Base-by-base conservation (phyloP, 148 eudicot species). In the Salicornia ramosissima region DNA sequence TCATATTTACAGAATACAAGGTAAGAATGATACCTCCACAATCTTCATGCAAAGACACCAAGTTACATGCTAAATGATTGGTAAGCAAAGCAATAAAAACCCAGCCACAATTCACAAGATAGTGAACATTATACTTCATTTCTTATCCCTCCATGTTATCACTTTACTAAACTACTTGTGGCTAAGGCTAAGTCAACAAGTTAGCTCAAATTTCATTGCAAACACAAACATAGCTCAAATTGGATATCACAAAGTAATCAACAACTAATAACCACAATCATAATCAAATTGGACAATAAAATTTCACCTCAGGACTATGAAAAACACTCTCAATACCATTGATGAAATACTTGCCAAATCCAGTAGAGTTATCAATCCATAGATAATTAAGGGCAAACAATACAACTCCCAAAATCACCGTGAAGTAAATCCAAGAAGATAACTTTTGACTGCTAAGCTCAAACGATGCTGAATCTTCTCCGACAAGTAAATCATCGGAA, bases 361-460 rank as follows among this genome's bases (percentile, higher is more conserved):
- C 95, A 39, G 96, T 80, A 10, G 83, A 72, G 72, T 85, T 87
- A 76, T 90, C 96, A 72, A 93, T 86, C 96, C 96, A 93, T 10
- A 70, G 82, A 21, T 74, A 80, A 64, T 90, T 76, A 33, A 93
- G 90, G 40, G 86, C 78, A 65, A 81, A 87, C 31, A 88, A 76
- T n/a, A 90, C 98, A 70, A 86, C 82, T 10, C 96, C 98, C 70
- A 90, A 80, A 72, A 93, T 69, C 43, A 81, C 83, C 9, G 83
- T 57, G 15, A 93, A 93, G 40, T 90, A 93, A 64, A 87, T 64
- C 98, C 96, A 94, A 13, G 98, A 94, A 21, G 83, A 74, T 13
- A 92, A 52, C 76, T 85, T 92, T 83, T 92, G 97, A 30, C 80
- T 65, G 45, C 83, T 71, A 6, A 89, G 70, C 2, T 86, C 86